These are phyloP conservation scores for Neofusicoccum parvum DNA, from an alignment of 2,329 filamentous ascomycete species.

Conservation along the genomic window DNA sequence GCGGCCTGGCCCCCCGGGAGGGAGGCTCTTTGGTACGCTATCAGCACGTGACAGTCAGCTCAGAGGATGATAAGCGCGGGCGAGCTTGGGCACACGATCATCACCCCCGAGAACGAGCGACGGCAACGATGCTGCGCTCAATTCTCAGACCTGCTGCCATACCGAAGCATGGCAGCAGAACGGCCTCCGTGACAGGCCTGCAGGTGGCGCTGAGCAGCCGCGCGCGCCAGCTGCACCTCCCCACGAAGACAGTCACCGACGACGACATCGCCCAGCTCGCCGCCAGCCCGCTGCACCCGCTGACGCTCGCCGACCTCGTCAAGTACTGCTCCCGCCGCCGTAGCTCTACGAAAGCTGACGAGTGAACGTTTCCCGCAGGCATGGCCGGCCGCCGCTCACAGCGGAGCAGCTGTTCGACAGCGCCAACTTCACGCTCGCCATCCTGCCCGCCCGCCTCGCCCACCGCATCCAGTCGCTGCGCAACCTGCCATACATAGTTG, in stretches of 20 bases:
- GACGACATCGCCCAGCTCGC: slow-evolving; percentile 79
- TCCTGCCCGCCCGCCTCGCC: slow-evolving; percentile 88
- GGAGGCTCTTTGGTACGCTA: not conserved
- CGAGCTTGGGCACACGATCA: slow-evolving; percentile 10
- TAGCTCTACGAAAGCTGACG: not conserved
- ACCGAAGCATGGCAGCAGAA: not conserved
- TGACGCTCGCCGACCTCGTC: slow-evolving; percentile 86
- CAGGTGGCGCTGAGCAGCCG: not conserved
- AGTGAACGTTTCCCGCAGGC: slow-evolving; percentile 44
- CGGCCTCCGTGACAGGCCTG: not conserved
- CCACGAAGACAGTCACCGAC: slow-evolving; percentile 57
- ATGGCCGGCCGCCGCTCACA: slow-evolving; percentile 82
- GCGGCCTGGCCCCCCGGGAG: not conserved
- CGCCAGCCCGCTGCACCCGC: slow-evolving; percentile 72
- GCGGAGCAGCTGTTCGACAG: slow-evolving; percentile 80
- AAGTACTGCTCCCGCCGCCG: slow-evolving; percentile 58
- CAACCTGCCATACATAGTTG: slow-evolving; percentile 95
- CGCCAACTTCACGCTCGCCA: slow-evolving; percentile 91
- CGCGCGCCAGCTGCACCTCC: slow-evolving; percentile 26
- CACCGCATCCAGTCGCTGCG: slow-evolving; percentile 91
- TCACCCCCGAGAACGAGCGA: slow-evolving; percentile 10
- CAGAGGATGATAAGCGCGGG: not conserved
- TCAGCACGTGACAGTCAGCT: slow-evolving; percentile 6
- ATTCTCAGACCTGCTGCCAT: slow-evolving; percentile 2
- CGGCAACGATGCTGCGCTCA: slow-evolving; percentile 18